Conservation (phyloP, 805 yeast species). For the Novakomyces olei region DNA sequence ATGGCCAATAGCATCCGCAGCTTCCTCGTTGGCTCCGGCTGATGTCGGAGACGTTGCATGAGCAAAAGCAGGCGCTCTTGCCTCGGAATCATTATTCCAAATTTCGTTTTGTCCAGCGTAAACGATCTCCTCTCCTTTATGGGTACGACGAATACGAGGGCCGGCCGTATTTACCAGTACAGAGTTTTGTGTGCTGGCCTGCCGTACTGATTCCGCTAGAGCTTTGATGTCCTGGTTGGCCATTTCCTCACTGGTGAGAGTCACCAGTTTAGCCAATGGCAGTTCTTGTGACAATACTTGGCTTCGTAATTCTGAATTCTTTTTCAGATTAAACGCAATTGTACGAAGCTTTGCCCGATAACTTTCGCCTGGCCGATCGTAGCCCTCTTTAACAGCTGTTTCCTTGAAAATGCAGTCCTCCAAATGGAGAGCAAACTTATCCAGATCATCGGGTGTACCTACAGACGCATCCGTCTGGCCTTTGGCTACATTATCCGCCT, state of each 20-base stretch:
- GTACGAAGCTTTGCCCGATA: conserved; percentile 53
- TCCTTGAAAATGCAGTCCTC: conserved; percentile 1
- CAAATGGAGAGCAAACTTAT: conserved; percentile 1
- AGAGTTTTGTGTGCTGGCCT: conserved; percentile 43
- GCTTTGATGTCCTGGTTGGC: conserved; percentile 51
- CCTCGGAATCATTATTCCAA: conserved; percentile 15
- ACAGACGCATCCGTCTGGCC: too few relatives aligned
- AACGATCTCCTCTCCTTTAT: conserved; percentile 69
- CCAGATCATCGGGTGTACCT: too few relatives aligned
- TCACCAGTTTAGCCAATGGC: conserved; percentile 35
- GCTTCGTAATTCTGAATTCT: conserved; percentile 33
- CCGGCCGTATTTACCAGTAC: conserved; percentile 38
- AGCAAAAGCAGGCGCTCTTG: conserved; percentile 1
- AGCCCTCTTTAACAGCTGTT: neutral
- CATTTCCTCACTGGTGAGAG: conserved; percentile 50
- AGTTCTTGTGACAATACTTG: conserved; percentile 35
- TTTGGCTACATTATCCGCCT: too few relatives aligned
- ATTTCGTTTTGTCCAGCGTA: too few relatives aligned
- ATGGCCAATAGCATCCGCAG: neutral
- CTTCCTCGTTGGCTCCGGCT: neutral
- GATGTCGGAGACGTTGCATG: neutral
- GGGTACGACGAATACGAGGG: conserved; percentile 56
- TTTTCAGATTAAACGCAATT: conserved; percentile 35
- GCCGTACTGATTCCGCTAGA: conserved; percentile 48
- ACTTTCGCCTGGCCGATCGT: neutral